Percentiles rank a stretch among this genome's conserved stretches.
Evolutionary conservation across 768 basidiomycete species (phyloP).

Genomic region (Naganishia antarctica): DNA sequence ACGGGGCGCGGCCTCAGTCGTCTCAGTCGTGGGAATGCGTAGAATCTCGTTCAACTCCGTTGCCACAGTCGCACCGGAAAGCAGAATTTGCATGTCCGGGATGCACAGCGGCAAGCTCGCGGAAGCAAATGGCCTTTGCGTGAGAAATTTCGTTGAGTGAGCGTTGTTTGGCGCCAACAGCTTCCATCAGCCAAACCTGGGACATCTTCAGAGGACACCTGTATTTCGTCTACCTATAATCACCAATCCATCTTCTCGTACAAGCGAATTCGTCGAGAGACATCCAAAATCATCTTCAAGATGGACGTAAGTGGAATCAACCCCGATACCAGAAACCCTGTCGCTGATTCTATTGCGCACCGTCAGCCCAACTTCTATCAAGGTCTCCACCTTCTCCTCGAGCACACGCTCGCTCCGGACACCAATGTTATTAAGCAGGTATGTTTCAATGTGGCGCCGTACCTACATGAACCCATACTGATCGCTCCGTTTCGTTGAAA

Average conservation of each 20-base stretch:
- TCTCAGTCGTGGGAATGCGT: too few species aligned
- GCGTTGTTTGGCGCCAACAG: not conserved
- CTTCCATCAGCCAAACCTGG: not conserved
- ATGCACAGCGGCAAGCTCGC: too few species aligned
- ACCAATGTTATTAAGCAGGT: conserved; percentile 79
- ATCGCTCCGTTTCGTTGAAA: conserved; percentile 54
- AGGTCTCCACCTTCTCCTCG: conserved; percentile 74
- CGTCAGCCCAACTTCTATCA: conserved; percentile 60
- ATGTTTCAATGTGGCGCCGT: conserved; percentile 52
- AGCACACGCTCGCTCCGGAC: conserved; percentile 81
- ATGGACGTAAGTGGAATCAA: conserved; percentile 25
- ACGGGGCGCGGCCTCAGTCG: too few species aligned
- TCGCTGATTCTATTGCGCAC: not conserved
- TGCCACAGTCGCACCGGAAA: too few species aligned
- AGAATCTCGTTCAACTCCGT: too few species aligned
- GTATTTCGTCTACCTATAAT: not conserved
- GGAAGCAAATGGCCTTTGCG: not conserved
- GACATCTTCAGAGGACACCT: not conserved
- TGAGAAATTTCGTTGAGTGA: not conserved
- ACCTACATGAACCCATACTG: not conserved
- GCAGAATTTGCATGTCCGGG: too few species aligned
- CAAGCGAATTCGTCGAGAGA: not conserved
- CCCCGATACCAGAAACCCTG: not conserved
- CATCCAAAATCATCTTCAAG: conserved; percentile 1
- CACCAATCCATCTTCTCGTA: too few species aligned